Evolutionary conservation across 2,329 filamentous ascomycete species (phyloP), one percentile per base, ranked within the genome.

Genomic region (Emmonsia crescens): DNA sequence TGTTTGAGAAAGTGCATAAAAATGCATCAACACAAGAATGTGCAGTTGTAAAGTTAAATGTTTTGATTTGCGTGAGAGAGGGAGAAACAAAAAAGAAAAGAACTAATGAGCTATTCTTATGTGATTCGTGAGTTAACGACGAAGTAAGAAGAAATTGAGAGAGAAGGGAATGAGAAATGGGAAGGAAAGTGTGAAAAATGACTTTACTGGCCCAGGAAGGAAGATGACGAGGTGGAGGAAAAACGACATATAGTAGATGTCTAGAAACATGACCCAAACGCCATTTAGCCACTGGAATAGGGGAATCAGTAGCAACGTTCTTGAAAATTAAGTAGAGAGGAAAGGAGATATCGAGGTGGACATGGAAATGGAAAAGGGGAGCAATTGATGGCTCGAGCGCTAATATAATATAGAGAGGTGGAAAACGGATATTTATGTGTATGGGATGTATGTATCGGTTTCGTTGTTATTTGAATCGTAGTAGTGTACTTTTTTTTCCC

Each of bases 211-310:
- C 51, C 51, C 51, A 55, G 49, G 12, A 58, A n/a, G 19, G 19
- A 46, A 46, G 21, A 21, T 2, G 21, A 46, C 2, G 9, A 46
- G 24, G 14, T n/a, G 12, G 8, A 33, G 29, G 6, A 42, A 40
- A 49, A 49, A 51, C 0, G 36, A 38, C 38, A 62, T 52, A 33
- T 51, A 60, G 38, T 56, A 55, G 57, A 49, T 58, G 61, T 59
- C 31, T 42, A 62, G 40, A 59, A 56, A 62, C 8, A 38, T 36
- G 51, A 54, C 49, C 27, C 55, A 60, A 56, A 59, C 54, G 49
- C 44, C 51, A 57, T 48, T n/a, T 38, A 49, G 56, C 48, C 36
- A 33, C 31, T 44, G 38, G 40, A 46, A 42, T 44, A 29, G 40
- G 40, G 55, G 55, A 57, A 57, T 57, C 40, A 44, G 55, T 42